These are phyloP conservation scores for Mortierella sp. DNA, from an alignment of 371 early-diverging fungal genomes.

Conservation along the genomic window DNA sequence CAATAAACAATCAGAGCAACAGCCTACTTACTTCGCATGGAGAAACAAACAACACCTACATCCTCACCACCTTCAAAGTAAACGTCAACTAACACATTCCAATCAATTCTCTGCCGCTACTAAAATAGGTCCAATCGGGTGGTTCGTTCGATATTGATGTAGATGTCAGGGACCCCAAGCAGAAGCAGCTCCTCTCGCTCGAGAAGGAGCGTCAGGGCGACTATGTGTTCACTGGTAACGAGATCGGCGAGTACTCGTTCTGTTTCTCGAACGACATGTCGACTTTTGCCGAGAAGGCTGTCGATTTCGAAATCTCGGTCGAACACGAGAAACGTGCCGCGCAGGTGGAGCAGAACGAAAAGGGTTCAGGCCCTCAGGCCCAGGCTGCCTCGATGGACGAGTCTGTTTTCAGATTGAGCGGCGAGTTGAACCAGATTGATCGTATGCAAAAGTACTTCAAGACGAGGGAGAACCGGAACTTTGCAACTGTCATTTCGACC, in stretches of 20 bases:
- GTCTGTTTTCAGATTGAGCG: slow-evolving; percentile 65
- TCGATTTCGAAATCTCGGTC: slow-evolving; percentile 92
- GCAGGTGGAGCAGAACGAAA: slow-evolving; percentile 55
- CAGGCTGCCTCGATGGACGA: slow-evolving; percentile 78
- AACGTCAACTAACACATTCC: neutral
- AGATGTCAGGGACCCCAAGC: slow-evolving; percentile 80
- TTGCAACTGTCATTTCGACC: slow-evolving; percentile 87
- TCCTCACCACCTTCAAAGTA: too few species aligned
- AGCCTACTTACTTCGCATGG: neutral
- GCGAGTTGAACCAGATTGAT: slow-evolving; percentile 71
- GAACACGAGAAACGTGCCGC: slow-evolving; percentile 82
- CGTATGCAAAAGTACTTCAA: slow-evolving; percentile 90
- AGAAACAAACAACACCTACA: neutral
- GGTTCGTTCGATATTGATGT: slow-evolving; percentile 95
- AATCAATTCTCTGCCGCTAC: neutral
- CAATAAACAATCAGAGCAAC: neutral
- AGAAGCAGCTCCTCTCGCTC: slow-evolving; percentile 74
- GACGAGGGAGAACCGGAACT: slow-evolving; percentile 91
- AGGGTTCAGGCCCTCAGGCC: slow-evolving; percentile 56
- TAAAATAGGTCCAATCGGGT: slow-evolving; percentile 87
- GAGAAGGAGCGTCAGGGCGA: slow-evolving; percentile 93
- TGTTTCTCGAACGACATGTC: slow-evolving; percentile 95
- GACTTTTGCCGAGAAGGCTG: slow-evolving; percentile 91
- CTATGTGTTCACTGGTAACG: slow-evolving; percentile 86
- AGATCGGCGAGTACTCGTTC: slow-evolving; percentile 90